These are phyloP conservation scores for Chrysanthemum lavandulifolium DNA, from an alignment of 129 eudicot genomes.

Conservation along the genomic window DNA sequence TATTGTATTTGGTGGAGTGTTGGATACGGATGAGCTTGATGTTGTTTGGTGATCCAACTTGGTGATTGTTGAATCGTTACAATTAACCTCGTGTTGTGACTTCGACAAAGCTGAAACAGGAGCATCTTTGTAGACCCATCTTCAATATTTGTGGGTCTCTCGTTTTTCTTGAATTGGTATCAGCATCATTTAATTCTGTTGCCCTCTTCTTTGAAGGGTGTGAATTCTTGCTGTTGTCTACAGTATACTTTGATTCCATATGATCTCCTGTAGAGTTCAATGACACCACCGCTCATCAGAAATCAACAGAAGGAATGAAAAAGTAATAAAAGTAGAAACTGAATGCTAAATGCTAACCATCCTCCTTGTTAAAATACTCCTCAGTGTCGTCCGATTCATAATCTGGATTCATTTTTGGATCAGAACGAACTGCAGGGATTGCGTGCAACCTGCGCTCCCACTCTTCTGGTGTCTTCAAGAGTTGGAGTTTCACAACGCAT, in stretches of 20 bases:
- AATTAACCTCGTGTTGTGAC: conserved; percentile 30
- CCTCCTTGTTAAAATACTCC: conserved; percentile 43
- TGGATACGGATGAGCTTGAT: conserved; percentile 34
- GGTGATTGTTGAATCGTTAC: conserved; percentile 28
- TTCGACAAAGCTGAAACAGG: conserved; percentile 16
- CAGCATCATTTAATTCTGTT: conserved; percentile 8
- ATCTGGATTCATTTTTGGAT: conserved; percentile 87
- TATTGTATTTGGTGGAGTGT: conserved; percentile 42
- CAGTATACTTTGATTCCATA: conserved; percentile 36
- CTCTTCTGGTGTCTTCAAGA: conserved; percentile 83
- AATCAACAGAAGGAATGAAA: neutral
- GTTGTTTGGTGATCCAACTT: conserved; percentile 41
- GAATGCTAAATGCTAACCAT: conserved; percentile 43
- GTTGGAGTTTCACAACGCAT: conserved; percentile 68
- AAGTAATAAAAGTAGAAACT: neutral
- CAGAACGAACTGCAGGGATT: conserved; percentile 77
- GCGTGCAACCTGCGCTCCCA: conserved; percentile 63
- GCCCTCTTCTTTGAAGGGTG: conserved; percentile 41
- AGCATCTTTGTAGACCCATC: conserved; percentile 32
- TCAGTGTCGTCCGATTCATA: conserved; percentile 74
- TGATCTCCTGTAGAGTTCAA: conserved; percentile 47
- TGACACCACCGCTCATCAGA: conserved; percentile 5
- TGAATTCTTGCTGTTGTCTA: conserved; percentile 31
- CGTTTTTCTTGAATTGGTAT: conserved; percentile 16
- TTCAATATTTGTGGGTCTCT: conserved; percentile 34